These are phyloP conservation scores for Triticum turgidum DNA, from an alignment of 176 grass and related monocot genomes.

Conservation along the genomic window DNA sequence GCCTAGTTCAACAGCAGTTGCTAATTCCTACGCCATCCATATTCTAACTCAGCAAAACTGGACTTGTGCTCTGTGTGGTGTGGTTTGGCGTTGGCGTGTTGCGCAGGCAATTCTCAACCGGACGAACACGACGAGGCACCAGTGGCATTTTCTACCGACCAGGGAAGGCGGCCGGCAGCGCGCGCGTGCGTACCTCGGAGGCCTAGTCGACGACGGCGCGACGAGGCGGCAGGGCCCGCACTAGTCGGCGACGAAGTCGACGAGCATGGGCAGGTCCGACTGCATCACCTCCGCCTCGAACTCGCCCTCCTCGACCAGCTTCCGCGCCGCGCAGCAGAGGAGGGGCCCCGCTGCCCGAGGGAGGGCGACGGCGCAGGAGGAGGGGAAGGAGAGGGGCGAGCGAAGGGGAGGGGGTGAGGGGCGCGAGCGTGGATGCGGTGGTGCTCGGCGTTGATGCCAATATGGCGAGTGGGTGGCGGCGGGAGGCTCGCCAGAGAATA, in stretches of 20 bases:
- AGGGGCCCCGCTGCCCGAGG: not conserved
- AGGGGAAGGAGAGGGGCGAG: not conserved
- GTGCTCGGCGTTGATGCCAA: conserved; percentile 50
- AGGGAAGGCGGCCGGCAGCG: not conserved
- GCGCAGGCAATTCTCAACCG: not conserved
- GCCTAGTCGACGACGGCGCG: conserved; percentile 60
- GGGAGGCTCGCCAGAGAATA: too few relatives aligned
- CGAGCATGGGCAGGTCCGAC: conserved; percentile 74
- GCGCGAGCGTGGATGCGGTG: conserved; percentile 12
- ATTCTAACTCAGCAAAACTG: not conserved
- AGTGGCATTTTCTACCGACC: not conserved
- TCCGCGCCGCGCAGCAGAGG: conserved; percentile 5
- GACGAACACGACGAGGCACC: not conserved
- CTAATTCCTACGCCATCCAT: not conserved
- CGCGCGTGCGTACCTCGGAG: conserved; percentile 34
- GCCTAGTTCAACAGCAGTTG: too few relatives aligned
- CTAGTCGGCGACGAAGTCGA: conserved; percentile 88
- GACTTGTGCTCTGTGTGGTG: not conserved
- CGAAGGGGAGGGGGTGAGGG: not conserved
- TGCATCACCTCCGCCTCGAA: conserved; percentile 34
- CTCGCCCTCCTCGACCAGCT: conserved; percentile 54
- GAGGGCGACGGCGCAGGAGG: not conserved
- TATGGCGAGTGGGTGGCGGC: too few relatives aligned
- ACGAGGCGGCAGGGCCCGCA: conserved; percentile 84
- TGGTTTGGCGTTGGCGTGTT: not conserved